Conservation (phyloP, 257 asterid genomes). For the Solanum pinnatisectum region DNA sequence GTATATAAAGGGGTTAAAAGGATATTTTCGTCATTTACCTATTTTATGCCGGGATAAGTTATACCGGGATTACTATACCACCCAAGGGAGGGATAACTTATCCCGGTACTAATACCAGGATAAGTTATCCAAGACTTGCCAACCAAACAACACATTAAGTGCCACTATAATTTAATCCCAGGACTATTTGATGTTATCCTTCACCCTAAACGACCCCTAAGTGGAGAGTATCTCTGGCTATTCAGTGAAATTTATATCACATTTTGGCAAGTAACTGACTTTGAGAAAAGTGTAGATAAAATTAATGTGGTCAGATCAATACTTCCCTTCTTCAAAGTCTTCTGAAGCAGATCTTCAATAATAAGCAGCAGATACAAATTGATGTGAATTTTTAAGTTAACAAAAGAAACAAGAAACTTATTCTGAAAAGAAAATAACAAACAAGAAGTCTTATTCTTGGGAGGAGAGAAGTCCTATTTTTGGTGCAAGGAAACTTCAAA, state of each 20-base stretch:
- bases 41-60: too few species aligned
- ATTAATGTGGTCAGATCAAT: not conserved
- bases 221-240: not conserved
- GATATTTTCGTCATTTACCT: too few species aligned
- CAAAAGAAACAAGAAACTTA: not conserved
- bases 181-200: too few species aligned
- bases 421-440: not conserved
- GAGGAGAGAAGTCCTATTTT: not conserved
- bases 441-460: not conserved
- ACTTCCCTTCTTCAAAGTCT: not conserved
- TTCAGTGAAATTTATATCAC: not conserved
- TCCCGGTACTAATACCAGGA: too few species aligned
- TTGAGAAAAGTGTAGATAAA: not conserved
- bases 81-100: too few species aligned
- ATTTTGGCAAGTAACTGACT: not conserved
- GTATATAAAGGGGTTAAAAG: too few species aligned
- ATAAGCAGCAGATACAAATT: not conserved
- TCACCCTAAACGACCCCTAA: not conserved
- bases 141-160: too few species aligned
- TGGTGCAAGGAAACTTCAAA: not conserved
- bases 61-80: too few species aligned
- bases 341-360: not conserved
- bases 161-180: too few species aligned
- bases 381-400: not conserved
- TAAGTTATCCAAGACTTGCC: too few species aligned